Base-by-base conservation (phyloP, 148 eudicot genomes). In the Camellia granthamiana region DNA sequence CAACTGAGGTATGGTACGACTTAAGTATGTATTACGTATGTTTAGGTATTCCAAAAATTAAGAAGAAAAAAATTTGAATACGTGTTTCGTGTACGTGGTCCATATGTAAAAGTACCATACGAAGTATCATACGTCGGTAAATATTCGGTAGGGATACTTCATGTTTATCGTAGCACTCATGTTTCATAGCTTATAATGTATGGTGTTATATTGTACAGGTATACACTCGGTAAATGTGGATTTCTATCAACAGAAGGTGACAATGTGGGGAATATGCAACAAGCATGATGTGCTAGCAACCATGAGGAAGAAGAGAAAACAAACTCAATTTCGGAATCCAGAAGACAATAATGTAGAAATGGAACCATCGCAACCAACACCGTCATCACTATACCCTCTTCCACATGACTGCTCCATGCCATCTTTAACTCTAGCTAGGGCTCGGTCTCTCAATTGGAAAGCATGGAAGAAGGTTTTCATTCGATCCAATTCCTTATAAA, bases 251-350 rank as follows among this genome's bases (percentile, higher is more conserved):
- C 99, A 96, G 67, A 96, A 96, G 85, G 98, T 96, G 87, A 92
- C 90, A 4, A 93, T 92, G 58, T 93, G 98, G 97, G 99, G 99
- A 76, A 96, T 96, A 47, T 96, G 98, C 88, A 91, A 93, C 95
- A 96, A 92, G 72, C 46, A 81, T 75, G 99, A 91, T 55, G 97
- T 96, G 71, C 88, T 93, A 54, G 61, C 83, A 2, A 89, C 83
- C 63, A 88, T 90, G 42, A 89, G 81, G 87, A 89, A 78, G 72
- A 96, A 96, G 88, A 90, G 99, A 70, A 96, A 92, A 84, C 94
- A 80, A 11, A 89, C 96, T 42, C 83, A 78, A 74, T 93, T 92
- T 85, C 90, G 94, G 96, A 70, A 88, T 52, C 63, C 78, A 75
- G 78, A 75, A 75, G 66, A 38, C 15, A 66, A 66, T 9, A 52